phyloP scores from a whole-genome alignment of 148 eudicot genomes.

The Oxyria digyna region DNA sequence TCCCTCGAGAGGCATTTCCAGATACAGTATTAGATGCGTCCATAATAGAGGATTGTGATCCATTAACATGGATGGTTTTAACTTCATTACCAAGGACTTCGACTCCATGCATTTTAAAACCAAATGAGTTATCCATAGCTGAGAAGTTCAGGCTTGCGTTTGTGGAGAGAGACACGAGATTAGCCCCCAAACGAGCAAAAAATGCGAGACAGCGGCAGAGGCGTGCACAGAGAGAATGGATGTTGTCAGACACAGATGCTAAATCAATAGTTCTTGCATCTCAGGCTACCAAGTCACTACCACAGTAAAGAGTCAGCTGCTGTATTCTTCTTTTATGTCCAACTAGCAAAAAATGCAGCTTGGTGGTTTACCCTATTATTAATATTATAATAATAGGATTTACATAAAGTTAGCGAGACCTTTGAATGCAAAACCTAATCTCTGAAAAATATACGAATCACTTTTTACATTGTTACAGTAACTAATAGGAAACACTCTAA shows the following conservation, averaged over 20 bases:
- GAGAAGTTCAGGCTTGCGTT: slow-evolving; percentile 81
- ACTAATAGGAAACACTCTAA: too few relatives aligned
- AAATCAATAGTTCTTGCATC: slow-evolving; percentile 69
- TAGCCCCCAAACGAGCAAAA: slow-evolving; percentile 93
- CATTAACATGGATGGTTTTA: slow-evolving; percentile 47
- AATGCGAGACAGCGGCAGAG: slow-evolving; percentile 83
- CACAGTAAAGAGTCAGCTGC: slow-evolving; percentile 17
- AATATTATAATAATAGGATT: too few relatives aligned
- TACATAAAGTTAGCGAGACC: too few relatives aligned
- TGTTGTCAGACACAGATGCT: slow-evolving; percentile 40
- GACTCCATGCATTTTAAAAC: slow-evolving; percentile 11
- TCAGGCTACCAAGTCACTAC: slow-evolving; percentile 41
- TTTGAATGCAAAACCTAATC: too few relatives aligned
- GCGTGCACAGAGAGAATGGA: slow-evolving; percentile 72
- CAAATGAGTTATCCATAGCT: slow-evolving; percentile 42
- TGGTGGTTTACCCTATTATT: not conserved
- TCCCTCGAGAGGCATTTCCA: slow-evolving; percentile 56
- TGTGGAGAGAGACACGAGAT: slow-evolving; percentile 68
- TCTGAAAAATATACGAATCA: too few relatives aligned
- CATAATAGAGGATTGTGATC: slow-evolving; percentile 55
- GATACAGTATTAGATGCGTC: slow-evolving; percentile 47
- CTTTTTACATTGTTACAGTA: too few relatives aligned
- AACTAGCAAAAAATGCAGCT: slow-evolving; percentile 15
- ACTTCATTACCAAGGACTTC: slow-evolving; percentile 14
- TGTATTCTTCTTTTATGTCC: not conserved